These are phyloP conservation scores for Blastomyces emzantsi DNA, from an alignment of 2,329 filamentous ascomycete species.

Conservation along the genomic window DNA sequence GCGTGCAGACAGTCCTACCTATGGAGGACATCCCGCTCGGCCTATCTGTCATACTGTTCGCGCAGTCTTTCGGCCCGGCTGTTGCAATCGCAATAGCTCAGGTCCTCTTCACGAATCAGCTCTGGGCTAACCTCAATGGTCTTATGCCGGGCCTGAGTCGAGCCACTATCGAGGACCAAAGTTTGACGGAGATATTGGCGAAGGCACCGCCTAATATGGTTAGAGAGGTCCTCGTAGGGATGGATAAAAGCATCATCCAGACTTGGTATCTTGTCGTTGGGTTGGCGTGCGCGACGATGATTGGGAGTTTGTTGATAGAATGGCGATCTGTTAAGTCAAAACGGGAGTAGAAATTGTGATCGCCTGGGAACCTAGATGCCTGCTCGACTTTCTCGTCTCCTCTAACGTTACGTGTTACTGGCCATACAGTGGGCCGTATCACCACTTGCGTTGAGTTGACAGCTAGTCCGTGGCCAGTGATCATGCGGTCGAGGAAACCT, in stretches of 20 bases:
- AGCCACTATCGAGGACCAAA: neutral
- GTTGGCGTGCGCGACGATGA: slow-evolving; percentile 19
- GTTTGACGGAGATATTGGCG: neutral
- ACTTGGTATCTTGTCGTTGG: slow-evolving; percentile 23
- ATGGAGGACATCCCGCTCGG: slow-evolving; percentile 23
- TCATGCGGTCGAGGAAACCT: neutral
- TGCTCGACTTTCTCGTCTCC: neutral
- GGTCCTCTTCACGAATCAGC: slow-evolving; percentile 43
- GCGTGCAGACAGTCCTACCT: slow-evolving; percentile 24
- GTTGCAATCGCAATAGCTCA: slow-evolving; percentile 47
- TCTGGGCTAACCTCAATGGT: slow-evolving; percentile 21
- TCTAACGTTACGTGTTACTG: neutral
- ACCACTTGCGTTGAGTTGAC: neutral
- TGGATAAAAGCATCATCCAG: slow-evolving; percentile 11
- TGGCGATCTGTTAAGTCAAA: slow-evolving; percentile 23
- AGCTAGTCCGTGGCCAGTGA: neutral
- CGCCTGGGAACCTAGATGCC: neutral
- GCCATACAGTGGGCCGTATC: neutral
- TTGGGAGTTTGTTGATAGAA: slow-evolving; percentile 23
- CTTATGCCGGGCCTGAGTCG: neutral
- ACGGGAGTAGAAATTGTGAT: neutral
- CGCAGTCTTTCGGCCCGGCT: slow-evolving; percentile 32
- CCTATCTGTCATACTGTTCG: slow-evolving; percentile 28
- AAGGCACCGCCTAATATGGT: neutral
- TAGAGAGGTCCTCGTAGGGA: slow-evolving; percentile 6